Evolutionary conservation across 2,329 filamentous ascomycete genomes (phyloP), one percentile per base, ranked within the genome.

Genomic region (Orbilia blumenaviensis): DNA sequence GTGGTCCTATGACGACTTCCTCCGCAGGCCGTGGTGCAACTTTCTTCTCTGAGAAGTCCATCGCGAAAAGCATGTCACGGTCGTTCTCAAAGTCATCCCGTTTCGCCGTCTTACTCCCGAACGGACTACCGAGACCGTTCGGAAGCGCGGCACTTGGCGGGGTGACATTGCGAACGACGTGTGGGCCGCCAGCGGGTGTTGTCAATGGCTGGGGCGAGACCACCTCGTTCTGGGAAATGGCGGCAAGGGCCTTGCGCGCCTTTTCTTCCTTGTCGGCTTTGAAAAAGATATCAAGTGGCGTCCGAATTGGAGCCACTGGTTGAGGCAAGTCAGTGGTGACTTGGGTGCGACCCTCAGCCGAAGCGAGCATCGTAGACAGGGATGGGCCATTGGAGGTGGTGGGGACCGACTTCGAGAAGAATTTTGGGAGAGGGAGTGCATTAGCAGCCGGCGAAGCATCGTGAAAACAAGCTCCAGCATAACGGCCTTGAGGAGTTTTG

Each of bases 391-490:
- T 83, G 12, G 83, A 88, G 2, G 89, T 90, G 69, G 91, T 90
- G 2, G 90, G 89, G 10, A 92, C 86, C 0, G 92, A 89, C 80
- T 91, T 94, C 27, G 91, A 90, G 77, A 91, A 88, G 82, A 97
- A 97, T 81, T 91, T 96, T 9, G 95, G 95, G 72, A 97, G 91
- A 0, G 95, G 95, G 32, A 99, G 86, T 23, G 93, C 90, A 7
- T 93, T 96, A 0, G 95, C 91, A 1, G 94, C 94, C 18, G 95
- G 95, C 9, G 72, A 76, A 7, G 95, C 98, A 42, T 93, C 92
- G 83, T 97, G 94, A 82, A 98, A 99, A 3, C 93, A 96, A 34
- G 94, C 91, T 12, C 94, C 95, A 41, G 95, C 95, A 83, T 97
- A 99, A 1, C 52, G 52, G 50, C 91, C 89, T 7, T 50, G 5